Conservation (phyloP, 2,329 filamentous ascomycete genomes). For the Sporothrix protearum region DNA sequence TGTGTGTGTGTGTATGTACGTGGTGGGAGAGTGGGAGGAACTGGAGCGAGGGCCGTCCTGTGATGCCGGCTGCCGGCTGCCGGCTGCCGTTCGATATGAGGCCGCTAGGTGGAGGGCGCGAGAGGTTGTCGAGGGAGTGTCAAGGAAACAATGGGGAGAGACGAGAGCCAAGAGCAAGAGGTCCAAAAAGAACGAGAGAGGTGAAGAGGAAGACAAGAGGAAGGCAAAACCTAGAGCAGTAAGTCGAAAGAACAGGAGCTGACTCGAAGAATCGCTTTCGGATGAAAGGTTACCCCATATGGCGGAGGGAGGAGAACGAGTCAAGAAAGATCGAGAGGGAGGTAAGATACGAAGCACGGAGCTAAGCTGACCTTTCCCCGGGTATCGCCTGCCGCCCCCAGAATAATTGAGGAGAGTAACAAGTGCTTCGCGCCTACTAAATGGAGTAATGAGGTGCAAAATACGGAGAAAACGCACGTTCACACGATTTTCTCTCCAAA, state of each 20-base stretch:
- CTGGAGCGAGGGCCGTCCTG: not conserved
- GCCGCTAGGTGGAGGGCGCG: not conserved
- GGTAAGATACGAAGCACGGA: conserved; percentile 1
- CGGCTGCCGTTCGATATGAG: not conserved
- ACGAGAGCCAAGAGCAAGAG: not conserved
- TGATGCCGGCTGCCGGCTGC: not conserved
- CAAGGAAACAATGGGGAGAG: not conserved
- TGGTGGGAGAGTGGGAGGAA: not conserved
- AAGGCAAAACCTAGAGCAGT: no score
- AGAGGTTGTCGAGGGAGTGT: not conserved
- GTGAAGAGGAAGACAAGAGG: not conserved
- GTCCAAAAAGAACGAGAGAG: not conserved
- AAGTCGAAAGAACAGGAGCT: not conserved
- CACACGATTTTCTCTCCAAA: not conserved
- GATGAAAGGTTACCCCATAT: conserved; percentile 10
- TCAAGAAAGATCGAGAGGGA: not conserved
- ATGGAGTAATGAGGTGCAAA: not conserved
- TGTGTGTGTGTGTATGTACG: not conserved
- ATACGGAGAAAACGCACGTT: conserved; percentile 5
- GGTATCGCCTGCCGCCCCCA: conserved; percentile 1
- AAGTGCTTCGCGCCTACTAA: not conserved
- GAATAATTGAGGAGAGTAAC: not conserved
- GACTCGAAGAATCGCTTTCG: not conserved
- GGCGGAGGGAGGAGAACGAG: not conserved
- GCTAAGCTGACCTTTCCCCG: not conserved